These are phyloP conservation scores for Xylariaceae sp. DNA, from an alignment of 2,329 filamentous ascomycete species.

Conservation along the genomic window DNA sequence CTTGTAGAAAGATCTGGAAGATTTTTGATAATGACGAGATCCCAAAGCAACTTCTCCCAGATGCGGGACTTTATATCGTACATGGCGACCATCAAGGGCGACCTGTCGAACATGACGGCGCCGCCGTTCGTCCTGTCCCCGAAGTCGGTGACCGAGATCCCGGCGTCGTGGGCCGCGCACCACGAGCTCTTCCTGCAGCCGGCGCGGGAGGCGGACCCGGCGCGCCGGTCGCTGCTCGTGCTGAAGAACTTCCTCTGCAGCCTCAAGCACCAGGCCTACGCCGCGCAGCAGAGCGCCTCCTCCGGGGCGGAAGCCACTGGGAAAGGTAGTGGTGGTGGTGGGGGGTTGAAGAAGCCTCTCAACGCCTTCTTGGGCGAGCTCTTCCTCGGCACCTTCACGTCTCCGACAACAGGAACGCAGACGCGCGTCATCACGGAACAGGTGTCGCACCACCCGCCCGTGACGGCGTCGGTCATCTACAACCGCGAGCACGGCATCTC, in stretches of 20 bases:
- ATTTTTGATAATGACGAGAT: conserved; percentile 13
- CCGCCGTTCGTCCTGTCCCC: conserved; percentile 51
- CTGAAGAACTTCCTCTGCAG: conserved; percentile 44
- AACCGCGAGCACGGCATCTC: conserved; percentile 23
- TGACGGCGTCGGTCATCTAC: conserved; percentile 25
- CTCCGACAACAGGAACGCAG: conserved; percentile 21
- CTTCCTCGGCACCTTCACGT: conserved; percentile 34
- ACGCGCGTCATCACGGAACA: conserved; percentile 25
- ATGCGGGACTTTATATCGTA: conserved; percentile 35
- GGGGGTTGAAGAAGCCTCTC: conserved; percentile 39
- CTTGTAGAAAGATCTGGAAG: not conserved
- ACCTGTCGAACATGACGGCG: conserved; percentile 50
- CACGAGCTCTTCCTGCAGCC: conserved; percentile 43
- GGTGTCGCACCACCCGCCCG: conserved; percentile 28
- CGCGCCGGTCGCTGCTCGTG: conserved; percentile 38
- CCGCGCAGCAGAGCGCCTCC: conserved; percentile 28
- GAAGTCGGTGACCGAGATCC: conserved; percentile 51
- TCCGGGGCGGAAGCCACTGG: not conserved
- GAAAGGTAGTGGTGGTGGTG: not conserved
- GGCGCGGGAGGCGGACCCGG: conserved; percentile 34
- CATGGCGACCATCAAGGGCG: conserved; percentile 50
- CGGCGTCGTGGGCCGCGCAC: conserved; percentile 53
- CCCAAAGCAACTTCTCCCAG: conserved; percentile 25
- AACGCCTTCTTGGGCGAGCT: conserved; percentile 46
- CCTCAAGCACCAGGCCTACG: conserved; percentile 42